A percentile compares a stretch with the other conserved stretches of the same genome.
Conservation (phyloP, 257 asterid species). For the Gentiana straminea region DNA sequence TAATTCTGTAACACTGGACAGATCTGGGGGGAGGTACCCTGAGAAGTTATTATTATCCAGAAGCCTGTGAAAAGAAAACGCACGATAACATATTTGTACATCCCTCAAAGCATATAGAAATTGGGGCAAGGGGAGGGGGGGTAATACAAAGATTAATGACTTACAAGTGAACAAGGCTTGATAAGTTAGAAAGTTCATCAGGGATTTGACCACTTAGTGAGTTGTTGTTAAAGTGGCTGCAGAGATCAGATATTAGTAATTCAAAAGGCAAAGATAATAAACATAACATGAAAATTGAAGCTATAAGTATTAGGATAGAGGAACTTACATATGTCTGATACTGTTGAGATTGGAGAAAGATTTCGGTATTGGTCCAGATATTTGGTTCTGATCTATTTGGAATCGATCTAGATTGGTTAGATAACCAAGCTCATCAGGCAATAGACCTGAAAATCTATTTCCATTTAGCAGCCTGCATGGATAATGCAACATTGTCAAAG, state of each 20-base stretch:
- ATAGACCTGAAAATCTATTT: slow-evolving; percentile 31
- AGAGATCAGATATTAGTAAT: slow-evolving; percentile 6
- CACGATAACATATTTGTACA: background rate
- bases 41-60: slow-evolving; percentile 51
- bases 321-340: slow-evolving; percentile 29
- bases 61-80: slow-evolving; percentile 20
- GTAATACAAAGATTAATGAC: slow-evolving; percentile 10
- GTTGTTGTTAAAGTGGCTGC: slow-evolving; percentile 44
- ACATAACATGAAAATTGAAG: background rate
- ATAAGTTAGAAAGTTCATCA: slow-evolving; percentile 21
- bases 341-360: slow-evolving; percentile 24
- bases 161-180: slow-evolving; percentile 34
- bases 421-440: slow-evolving; percentile 34
- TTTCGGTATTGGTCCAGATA: slow-evolving; percentile 34
- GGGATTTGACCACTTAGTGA: slow-evolving; percentile 45
- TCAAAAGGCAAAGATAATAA: background rate
- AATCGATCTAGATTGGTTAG: slow-evolving; percentile 28
- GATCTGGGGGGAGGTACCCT: slow-evolving; percentile 52
- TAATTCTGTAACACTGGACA: slow-evolving; percentile 18
- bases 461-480: slow-evolving; percentile 37
- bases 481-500: slow-evolving; percentile 1
- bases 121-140: background rate
- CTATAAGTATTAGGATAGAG: slow-evolving; percentile 1
- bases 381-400: slow-evolving; percentile 34
- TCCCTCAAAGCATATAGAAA: no score